Percentiles rank a stretch among this genome's conserved stretches.
phyloP scores from a whole-genome alignment of 257 asterid genomes.

The Agastache rugosa region DNA sequence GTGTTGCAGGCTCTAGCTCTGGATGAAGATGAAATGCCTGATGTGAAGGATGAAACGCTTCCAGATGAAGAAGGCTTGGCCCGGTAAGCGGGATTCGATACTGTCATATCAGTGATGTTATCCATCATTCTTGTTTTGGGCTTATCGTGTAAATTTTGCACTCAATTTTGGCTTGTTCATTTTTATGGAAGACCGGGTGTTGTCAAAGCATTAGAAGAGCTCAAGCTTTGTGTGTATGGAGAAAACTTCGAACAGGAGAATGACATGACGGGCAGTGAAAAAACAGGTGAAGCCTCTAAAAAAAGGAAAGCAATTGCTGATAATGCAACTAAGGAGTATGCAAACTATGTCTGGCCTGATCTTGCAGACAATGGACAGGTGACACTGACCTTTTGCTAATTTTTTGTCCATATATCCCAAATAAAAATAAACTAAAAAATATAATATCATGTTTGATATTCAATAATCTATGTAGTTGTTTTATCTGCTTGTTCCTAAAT shows the following conservation, averaged over 20 bases:
- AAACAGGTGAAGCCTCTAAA: constrained; percentile 61
- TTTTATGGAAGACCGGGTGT: constrained; percentile 68
- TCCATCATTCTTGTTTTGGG: constrained; percentile 7
- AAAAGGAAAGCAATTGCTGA: constrained; percentile 82
- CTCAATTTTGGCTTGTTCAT: neutral
- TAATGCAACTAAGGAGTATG: constrained; percentile 62
- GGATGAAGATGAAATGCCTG: constrained; percentile 97
- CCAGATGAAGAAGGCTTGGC: constrained; percentile 98
- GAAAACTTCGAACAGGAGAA: constrained; percentile 64
- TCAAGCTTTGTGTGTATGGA: constrained; percentile 83
- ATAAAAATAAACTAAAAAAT: neutral
- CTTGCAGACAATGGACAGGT: constrained; percentile 97
- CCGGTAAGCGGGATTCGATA: constrained; percentile 50
- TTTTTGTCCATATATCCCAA: constrained; percentile 13
- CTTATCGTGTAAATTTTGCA: constrained; percentile 20
- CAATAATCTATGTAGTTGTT: neutral
- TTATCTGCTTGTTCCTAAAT: neutral
- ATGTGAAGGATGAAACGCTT: constrained; percentile 86
- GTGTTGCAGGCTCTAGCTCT: constrained; percentile 93
- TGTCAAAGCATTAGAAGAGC: constrained; percentile 85
- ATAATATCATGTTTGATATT: neutral
- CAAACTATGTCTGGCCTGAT: constrained; percentile 72
- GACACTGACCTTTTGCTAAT: constrained; percentile 23
- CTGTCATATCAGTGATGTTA: neutral
- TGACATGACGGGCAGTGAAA: constrained; percentile 46